Base-by-base conservation (phyloP, 148 eudicot species). In the Heliosperma pusillum region DNA sequence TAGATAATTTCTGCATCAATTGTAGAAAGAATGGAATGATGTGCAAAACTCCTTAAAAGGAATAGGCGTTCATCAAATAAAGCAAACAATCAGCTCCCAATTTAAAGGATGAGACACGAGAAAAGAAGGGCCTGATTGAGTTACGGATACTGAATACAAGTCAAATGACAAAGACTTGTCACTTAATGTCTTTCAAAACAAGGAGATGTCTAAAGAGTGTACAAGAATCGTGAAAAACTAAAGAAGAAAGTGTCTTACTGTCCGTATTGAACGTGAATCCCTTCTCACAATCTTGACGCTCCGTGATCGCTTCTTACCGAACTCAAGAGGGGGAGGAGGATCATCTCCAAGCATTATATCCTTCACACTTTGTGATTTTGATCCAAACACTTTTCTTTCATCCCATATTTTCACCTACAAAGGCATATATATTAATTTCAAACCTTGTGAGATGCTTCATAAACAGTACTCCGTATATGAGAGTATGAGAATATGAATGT, bases 311-410 rank as follows among this genome's bases (percentile, higher is more conserved):
- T 95, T 95, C 82, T 83, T 90, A 69, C 83, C 80, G 78, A 90
- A 81, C 77, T 95, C 96, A 79, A 95, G 84, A 16, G 97, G 89
- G 55, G 93, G 93, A 77, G 92, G 98, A 52, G 77, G 73, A 75
- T 85, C 88, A 63, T 88, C 89, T 82, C 84, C 92, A 72, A 95
- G 97, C 91, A 95, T 85, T 72, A 88, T 62, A 82, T 88, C 90
- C 74, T 87, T 87, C 74, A 95, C 80, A 81, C 82, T 89, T 76
- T 80, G 79, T 66, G 90, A 80, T 69, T 80, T 89, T 30, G 91
- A 88, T 59, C 98, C 98, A 81, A 95, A 95, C 55, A 95, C 97
- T 78, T 80, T 92, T 75, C 98, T 86, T 84, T 95, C 92, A 74
- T 92, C 93, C 98, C 98, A 95, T 84, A 95, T 92, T 9, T 74